These are phyloP conservation scores for Fusarium sp. DNA, from an alignment of 2,329 filamentous ascomycete genomes.

Conservation along the genomic window DNA sequence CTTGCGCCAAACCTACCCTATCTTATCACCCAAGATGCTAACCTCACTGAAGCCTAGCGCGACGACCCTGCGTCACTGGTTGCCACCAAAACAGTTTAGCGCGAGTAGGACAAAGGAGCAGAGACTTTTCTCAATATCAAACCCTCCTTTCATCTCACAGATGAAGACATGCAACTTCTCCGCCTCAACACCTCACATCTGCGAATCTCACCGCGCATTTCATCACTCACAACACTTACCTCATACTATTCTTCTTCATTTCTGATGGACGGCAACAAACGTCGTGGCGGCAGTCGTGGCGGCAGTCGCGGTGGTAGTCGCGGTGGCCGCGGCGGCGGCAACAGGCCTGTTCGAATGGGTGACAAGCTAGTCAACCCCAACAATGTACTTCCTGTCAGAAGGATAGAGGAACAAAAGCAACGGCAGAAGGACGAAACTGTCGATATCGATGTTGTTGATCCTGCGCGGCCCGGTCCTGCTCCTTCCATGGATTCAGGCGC, in stretches of 20 bases:
- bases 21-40: neutral
- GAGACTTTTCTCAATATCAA: slow-evolving; percentile 34
- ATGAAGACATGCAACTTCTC: slow-evolving; percentile 25
- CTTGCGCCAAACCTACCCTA: neutral
- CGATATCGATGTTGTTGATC: neutral
- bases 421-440: neutral
- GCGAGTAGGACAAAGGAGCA: slow-evolving; percentile 7
- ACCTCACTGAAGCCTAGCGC: neutral
- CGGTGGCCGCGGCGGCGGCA: neutral
- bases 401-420: neutral
- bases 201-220: neutral
- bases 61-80: neutral
- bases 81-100: neutral
- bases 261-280: slow-evolving; percentile 28
- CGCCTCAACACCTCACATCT: slow-evolving; percentile 7
- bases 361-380: neutral
- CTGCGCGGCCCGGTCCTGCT: neutral
- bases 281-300: slow-evolving; percentile 17
- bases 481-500: neutral
- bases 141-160: neutral
- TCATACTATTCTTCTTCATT: neutral
- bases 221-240: neutral
- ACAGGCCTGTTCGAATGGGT: neutral
- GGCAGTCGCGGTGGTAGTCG: slow-evolving; percentile 20
- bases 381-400: neutral